These are phyloP conservation scores for Byssoonygena ceratinophila DNA, from an alignment of 2,329 filamentous ascomycete species.

Conservation along the genomic window DNA sequence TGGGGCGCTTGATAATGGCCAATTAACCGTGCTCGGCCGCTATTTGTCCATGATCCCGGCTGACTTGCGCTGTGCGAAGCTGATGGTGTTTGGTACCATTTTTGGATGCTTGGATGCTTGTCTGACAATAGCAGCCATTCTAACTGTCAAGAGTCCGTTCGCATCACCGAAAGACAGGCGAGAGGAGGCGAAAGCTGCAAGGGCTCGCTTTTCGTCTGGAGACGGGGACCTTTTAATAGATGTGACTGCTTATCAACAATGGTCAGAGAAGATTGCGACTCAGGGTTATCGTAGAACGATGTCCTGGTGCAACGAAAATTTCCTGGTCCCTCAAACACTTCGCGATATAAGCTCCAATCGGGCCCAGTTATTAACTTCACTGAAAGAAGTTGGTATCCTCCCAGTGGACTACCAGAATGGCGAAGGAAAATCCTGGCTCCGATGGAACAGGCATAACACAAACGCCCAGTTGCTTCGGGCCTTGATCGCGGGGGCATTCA, in stretches of 20 bases:
- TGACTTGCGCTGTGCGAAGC: slow-evolving; percentile 82
- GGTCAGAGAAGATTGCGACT: slow-evolving; percentile 56
- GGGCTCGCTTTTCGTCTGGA: slow-evolving; percentile 59
- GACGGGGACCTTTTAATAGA: slow-evolving; percentile 87
- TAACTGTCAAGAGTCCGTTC: slow-evolving; percentile 85
- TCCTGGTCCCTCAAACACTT: slow-evolving; percentile 71
- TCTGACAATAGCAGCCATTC: slow-evolving; percentile 77
- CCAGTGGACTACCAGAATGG: slow-evolving; percentile 39
- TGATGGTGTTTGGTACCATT: slow-evolving; percentile 89
- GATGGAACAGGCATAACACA: slow-evolving; percentile 27
- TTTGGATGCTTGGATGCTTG: slow-evolving; percentile 87
- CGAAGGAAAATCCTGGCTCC: slow-evolving; percentile 34
- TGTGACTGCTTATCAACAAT: slow-evolving; percentile 70
- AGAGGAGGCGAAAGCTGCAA: slow-evolving; percentile 67
- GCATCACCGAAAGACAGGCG: slow-evolving; percentile 71
- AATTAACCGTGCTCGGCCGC: slow-evolving; percentile 78
- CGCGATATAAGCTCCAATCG: slow-evolving; percentile 80
- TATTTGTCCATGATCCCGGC: slow-evolving; percentile 94
- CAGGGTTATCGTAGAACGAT: slow-evolving; percentile 39
- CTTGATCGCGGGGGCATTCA: slow-evolving; percentile 61
- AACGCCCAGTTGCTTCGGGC: slow-evolving; percentile 51
- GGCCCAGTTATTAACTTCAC: slow-evolving; percentile 71
- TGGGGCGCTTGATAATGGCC: slow-evolving; percentile 75
- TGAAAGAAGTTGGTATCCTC: slow-evolving; percentile 77
- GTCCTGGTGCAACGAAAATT: slow-evolving; percentile 74